A percentile compares a stretch with the other conserved stretches of the same genome.
Conservation (phyloP, 2,329 filamentous ascomycete species). For the Colletotrichum brevisporum region DNA sequence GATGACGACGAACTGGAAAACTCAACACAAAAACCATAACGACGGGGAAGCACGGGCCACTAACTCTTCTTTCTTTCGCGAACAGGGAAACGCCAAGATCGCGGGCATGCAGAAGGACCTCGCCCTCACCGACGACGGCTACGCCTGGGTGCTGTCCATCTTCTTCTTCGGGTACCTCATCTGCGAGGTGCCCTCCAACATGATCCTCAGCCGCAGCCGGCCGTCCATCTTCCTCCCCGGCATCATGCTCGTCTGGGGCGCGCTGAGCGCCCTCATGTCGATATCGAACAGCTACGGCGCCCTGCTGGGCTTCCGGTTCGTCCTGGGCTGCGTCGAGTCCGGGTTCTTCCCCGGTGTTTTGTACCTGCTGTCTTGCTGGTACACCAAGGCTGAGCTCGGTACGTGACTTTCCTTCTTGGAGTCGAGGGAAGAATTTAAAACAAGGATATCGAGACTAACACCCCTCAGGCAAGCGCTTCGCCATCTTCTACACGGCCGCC, state of each 20-base stretch:
- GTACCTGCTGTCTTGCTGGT: slow-evolving; percentile 69
- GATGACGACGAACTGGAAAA: background rate
- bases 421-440: too few relatives aligned
- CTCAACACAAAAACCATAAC: background rate
- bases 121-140: slow-evolving; percentile 61
- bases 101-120: slow-evolving; percentile 65
- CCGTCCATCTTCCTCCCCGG: slow-evolving; percentile 65
- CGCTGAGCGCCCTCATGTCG: slow-evolving; percentile 64
- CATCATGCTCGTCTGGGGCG: slow-evolving; percentile 67
- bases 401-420: background rate
- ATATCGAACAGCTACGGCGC: slow-evolving; percentile 61
- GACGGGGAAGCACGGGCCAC: background rate
- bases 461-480: slow-evolving; percentile 66
- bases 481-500: slow-evolving; percentile 70
- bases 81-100: slow-evolving; percentile 64
- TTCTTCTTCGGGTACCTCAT: slow-evolving; percentile 69
- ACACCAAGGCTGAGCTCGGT: slow-evolving; percentile 52
- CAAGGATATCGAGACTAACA: slow-evolving; percentile 50
- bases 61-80: too few relatives aligned
- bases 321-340: slow-evolving; percentile 65
- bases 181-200: slow-evolving; percentile 68
- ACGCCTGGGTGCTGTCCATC: slow-evolving; percentile 65
- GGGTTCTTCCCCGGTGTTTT: slow-evolving; percentile 68
- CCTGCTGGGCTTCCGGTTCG: slow-evolving; percentile 59
- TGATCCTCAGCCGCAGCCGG: slow-evolving; percentile 63